Base-by-base conservation (phyloP, 768 basidiomycete genomes). In the Dentipellis sp. region DNA sequence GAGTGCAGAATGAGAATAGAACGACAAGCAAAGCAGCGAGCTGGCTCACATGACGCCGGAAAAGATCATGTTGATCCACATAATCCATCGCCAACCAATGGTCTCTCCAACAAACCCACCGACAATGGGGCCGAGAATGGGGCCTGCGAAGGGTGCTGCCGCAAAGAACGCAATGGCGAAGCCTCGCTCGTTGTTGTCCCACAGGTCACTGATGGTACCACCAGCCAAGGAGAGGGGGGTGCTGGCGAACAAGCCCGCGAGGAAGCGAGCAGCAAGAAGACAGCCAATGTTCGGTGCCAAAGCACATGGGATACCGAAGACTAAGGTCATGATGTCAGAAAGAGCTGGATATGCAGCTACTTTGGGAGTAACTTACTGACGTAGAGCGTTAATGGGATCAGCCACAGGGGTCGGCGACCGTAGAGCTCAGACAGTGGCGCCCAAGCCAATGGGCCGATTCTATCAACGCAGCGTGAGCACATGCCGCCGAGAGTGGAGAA, bases 51-150 rank as follows among this genome's bases (percentile, higher is more conserved):
- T 66, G 35, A 69, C 66, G 10, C 65, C 69, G 1, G 73, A 69
- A 58, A 75, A 72, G 58, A 75, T 71, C 65, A 74, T 69, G 64
- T 72, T 74, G 60, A 74, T 63, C 64, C 68, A 66, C 53, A 66
- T 67, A 3, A 72, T 61, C 63, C 65, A 68, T 0, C 66, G 42
- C 66, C 67, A 71, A 38, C 22, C 75, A 35, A 72, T 58, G 42
- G 63, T 68, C 55, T 74, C 72, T 7, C 74, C 70, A 54, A 75
- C 73, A 51, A 73, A 73, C 10, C 76, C 75, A 53, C 77, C 78
- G 17, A 77, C 70, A 52, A 80, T 73, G 4, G 78, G 84, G 2
- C 82, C 83, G 29, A 80, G 48, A 0, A 78, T 71, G 4, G 75
- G 75, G 37, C 72, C 75, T 1, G 71, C 66, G 62, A 75, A 76